Evolutionary conservation across 306 rosid genomes (phyloP), one percentile per base, ranked within the genome.

Genomic region (Dryas alaskensis): DNA sequence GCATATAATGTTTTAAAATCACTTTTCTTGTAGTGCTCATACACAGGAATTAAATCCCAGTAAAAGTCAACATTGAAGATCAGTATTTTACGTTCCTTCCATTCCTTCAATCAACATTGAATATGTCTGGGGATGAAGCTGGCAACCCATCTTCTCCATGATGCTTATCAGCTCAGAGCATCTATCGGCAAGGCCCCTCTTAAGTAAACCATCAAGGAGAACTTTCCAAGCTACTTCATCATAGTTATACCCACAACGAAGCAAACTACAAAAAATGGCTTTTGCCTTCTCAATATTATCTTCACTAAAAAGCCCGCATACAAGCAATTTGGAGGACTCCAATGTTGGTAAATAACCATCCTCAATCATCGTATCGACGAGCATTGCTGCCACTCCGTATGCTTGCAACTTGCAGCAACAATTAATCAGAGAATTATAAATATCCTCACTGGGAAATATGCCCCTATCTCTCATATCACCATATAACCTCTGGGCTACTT

Each of bases 171-270:
- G 83, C 67, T 87, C 84, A 52, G 88, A 84, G 89, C 95, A 87
- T 72, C 77, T 83, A 62, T 77, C 80, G 61, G 77, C 80, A 79
- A 76, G 84, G 65, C 98, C 95, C 47, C 73, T 84, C 76, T 73
- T 83, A 70, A 83, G 84, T 70, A 92, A 83, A 75, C 98, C 98
- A 54, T 92, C 92, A 70, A 92, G 85, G 52, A 90, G 88, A 81
- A 92, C 78, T 82, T 87, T 90, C 96, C 96, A 90, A 84, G 88
- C 92, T 40, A 92, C 86, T 66, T 92, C 98, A 81, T 92, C 90
- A 3, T 75, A 58, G 81, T 88, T 90, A 83, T 92, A 90, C 65
- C 82, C 88, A 70, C 85, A 76, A 25, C 31, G 17, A 57, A 92
- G 84, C 77, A 92, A 67, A 65, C 65, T 81, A 64, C 43, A n/a